phyloP scores from a whole-genome alignment of 306 rosid species.

The Pachyrhizus erosus region DNA sequence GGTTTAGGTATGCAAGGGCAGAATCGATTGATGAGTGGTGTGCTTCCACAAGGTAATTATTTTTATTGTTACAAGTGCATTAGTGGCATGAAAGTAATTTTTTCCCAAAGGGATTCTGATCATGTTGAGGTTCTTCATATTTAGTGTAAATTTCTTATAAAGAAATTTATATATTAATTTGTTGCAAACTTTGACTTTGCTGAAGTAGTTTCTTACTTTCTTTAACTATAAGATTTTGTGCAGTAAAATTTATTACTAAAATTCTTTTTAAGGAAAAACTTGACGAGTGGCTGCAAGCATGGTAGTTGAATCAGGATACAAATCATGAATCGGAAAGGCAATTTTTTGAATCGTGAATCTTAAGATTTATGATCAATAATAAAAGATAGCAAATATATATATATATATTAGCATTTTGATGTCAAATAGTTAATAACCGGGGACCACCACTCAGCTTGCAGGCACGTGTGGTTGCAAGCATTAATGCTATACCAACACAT shows the following conservation, averaged over 20 bases:
- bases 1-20: constrained; percentile 88
- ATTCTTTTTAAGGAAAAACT: background rate
- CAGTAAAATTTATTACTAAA: background rate
- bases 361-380: no score
- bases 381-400: no score
- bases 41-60: constrained; percentile 88
- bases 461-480: no score
- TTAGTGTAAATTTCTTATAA: background rate
- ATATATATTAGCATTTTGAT: no score
- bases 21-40: constrained; percentile 83
- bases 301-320: no score
- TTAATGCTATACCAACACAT: no score
- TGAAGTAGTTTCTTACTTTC: background rate
- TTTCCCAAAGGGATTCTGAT: constrained; percentile 19
- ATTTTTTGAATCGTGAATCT: no score
- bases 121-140: background rate
- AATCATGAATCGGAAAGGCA: no score
- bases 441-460: no score
- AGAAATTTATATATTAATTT: constrained; percentile 8
- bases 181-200: background rate
- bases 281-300: no score
- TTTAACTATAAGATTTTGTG: background rate
- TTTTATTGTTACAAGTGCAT: constrained; percentile 2
- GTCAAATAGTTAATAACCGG: no score
- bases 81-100: background rate